phyloP scores from a whole-genome alignment of 2,329 filamentous ascomycete genomes.

The Colletotrichum lentis region DNA sequence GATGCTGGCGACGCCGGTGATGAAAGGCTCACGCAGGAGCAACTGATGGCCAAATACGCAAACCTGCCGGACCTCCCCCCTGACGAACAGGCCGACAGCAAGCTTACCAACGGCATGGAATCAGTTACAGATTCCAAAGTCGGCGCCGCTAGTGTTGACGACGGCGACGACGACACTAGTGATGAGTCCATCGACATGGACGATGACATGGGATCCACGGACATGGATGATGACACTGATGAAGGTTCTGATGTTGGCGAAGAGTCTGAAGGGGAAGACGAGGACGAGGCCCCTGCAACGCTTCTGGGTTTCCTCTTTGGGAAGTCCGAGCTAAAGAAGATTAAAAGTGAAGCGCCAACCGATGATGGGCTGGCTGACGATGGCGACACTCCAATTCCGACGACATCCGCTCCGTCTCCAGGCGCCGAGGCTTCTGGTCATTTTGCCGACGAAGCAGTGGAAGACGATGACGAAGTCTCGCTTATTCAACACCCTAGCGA shows the following conservation, averaged over 20 bases:
- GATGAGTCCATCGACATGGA: conserved; percentile 76
- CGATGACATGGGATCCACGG: conserved; percentile 69
- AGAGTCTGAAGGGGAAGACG: conserved; percentile 55
- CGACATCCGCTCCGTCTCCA: neutral
- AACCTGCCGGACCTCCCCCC: conserved; percentile 62
- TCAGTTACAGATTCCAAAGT: neutral
- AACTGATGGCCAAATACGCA: conserved; percentile 74
- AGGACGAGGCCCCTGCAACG: conserved; percentile 54
- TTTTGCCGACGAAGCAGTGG: conserved; percentile 42
- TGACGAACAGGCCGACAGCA: conserved; percentile 41
- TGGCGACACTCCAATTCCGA: neutral
- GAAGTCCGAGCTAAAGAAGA: conserved; percentile 64
- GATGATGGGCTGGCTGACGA: conserved; percentile 43
- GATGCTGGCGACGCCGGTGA: conserved; percentile 63
- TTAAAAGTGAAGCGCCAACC: conserved; percentile 51
- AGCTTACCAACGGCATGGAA: conserved; percentile 35
- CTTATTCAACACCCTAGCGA: conserved; percentile 46
- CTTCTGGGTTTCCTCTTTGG: conserved; percentile 67
- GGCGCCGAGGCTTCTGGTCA: conserved; percentile 20
- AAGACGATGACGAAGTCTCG: conserved; percentile 47
- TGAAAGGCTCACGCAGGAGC: conserved; percentile 73
- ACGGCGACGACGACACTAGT: conserved; percentile 59
- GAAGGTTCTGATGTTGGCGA: conserved; percentile 54
- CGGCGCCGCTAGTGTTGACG: conserved; percentile 34
- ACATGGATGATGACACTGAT: conserved; percentile 57